Evolutionary conservation across 2,329 filamentous ascomycete genomes (phyloP).

Genomic region (Sclerotinia subarctica): DNA sequence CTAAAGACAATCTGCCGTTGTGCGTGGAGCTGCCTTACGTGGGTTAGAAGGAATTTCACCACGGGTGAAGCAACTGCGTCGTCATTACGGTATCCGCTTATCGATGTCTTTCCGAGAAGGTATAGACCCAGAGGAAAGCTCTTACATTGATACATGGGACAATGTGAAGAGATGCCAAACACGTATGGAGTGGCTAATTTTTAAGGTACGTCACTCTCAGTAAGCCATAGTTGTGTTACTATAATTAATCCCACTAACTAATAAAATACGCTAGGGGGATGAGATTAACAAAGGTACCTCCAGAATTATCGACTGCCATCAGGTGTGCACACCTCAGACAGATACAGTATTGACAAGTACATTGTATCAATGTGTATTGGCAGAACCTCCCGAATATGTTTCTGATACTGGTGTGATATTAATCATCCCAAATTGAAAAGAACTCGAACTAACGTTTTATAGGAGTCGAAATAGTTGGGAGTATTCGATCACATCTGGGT

Average conservation of each 20-base stretch:
- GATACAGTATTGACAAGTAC: not conserved
- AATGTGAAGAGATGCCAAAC: conserved; percentile 8
- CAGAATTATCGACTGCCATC: not conserved
- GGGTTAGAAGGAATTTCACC: conserved; percentile 26
- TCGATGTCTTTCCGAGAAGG: conserved; percentile 8
- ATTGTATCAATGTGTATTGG: conserved; percentile 12
- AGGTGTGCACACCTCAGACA: too few relatives aligned
- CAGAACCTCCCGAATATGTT: conserved; percentile 18
- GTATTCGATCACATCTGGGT: conserved; percentile 6
- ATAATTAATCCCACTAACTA: not conserved
- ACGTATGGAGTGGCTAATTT: conserved; percentile 23
- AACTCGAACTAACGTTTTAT: not conserved
- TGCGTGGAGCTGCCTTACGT: conserved; percentile 26
- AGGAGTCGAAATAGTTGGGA: conserved; percentile 20
- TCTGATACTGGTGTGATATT: conserved; percentile 14
- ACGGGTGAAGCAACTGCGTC: conserved; percentile 16
- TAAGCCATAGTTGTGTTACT: not conserved
- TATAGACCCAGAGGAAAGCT: conserved; percentile 15
- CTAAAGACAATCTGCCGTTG: conserved; percentile 29
- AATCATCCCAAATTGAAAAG: not conserved
- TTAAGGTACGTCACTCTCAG: conserved; percentile 21
- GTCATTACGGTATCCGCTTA: conserved; percentile 21
- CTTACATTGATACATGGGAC: not conserved
- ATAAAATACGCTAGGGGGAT: conserved; percentile 13
- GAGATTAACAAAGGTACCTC: conserved; percentile 20